A percentile compares a stretch with the other conserved stretches of the same genome.
Conservation (phyloP, 257 asterid species). For the Solanum corneliomulleri region DNA sequence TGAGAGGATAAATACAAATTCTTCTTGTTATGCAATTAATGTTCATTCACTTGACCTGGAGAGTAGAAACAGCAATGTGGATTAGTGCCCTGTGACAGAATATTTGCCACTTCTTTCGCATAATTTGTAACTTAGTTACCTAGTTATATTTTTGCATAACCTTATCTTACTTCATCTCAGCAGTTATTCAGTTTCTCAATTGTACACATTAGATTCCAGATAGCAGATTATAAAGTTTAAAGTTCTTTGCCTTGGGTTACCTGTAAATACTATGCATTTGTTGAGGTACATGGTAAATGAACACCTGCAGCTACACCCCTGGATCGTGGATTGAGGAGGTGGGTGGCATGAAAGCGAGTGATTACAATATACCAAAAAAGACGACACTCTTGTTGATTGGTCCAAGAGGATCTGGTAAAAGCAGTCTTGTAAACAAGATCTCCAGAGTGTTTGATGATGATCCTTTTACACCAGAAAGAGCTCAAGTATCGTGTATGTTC, state of each 20-base stretch:
- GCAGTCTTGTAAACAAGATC: conserved; percentile 73
- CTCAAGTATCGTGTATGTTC: conserved; percentile 59
- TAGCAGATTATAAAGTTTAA: background rate
- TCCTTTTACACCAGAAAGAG: conserved; percentile 41
- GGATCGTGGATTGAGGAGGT: conserved; percentile 54
- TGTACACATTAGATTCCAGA: background rate
- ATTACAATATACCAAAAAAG: conserved; percentile 28
- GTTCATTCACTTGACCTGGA: background rate
- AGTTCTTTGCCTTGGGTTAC: background rate
- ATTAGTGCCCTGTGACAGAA: background rate
- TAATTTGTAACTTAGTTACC: background rate
- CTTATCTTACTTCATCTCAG: background rate
- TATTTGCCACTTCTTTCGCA: background rate
- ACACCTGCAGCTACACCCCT: conserved; percentile 55
- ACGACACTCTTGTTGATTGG: conserved; percentile 60
- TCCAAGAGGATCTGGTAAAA: conserved; percentile 77
- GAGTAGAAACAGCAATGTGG: background rate
- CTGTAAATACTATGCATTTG: background rate
- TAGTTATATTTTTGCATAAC: background rate
- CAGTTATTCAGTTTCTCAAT: background rate
- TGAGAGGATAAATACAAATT: background rate
- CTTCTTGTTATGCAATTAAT: background rate
- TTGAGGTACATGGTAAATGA: background rate
- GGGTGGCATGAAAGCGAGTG: conserved; percentile 10
- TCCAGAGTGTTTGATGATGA: conserved; percentile 41